Conservation (phyloP, 768 basidiomycete species). For the Fistulinella prunicolor region DNA sequence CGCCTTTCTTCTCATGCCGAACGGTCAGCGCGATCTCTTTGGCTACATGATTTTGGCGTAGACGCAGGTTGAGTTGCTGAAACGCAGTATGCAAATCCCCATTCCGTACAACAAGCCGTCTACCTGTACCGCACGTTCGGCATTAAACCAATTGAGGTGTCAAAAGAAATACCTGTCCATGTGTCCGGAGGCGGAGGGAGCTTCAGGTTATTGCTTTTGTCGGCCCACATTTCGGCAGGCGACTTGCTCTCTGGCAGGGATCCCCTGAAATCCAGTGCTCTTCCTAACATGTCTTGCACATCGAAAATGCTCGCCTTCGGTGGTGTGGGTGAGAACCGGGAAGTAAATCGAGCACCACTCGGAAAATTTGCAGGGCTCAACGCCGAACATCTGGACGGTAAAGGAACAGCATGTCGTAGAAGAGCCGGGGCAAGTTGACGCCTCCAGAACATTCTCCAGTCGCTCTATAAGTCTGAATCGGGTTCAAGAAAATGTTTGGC, state of each 20-base stretch:
- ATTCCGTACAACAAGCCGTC: constrained; percentile 48
- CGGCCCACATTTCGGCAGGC: constrained; percentile 38
- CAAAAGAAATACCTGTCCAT: constrained; percentile 45
- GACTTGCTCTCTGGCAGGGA: constrained; percentile 13
- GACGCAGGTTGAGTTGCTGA: constrained; percentile 45
- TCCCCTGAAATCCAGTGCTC: constrained; percentile 15
- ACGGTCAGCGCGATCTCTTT: constrained; percentile 45
- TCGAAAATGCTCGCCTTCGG: constrained; percentile 1
- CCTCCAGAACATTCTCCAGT: constrained; percentile 21
- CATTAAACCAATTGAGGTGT: neutral
- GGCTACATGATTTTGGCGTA: constrained; percentile 55
- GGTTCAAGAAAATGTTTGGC: constrained; percentile 12
- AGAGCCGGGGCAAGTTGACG: constrained; percentile 11
- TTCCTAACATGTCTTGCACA: constrained; percentile 13
- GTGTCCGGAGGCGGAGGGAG: constrained; percentile 43
- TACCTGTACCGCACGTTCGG: constrained; percentile 43
- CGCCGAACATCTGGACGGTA: neutral
- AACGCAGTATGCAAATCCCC: constrained; percentile 49
- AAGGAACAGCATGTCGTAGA: constrained; percentile 11
- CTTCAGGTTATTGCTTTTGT: constrained; percentile 18
- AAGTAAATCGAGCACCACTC: constrained; percentile 9
- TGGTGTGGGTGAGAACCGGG: constrained; percentile 7
- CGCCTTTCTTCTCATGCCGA: constrained; percentile 82
- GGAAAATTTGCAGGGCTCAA: neutral
- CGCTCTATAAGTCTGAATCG: neutral